Evolutionary conservation across 352 stramenopile species (phyloP).

Genomic region (Pythium plurisporium): DNA sequence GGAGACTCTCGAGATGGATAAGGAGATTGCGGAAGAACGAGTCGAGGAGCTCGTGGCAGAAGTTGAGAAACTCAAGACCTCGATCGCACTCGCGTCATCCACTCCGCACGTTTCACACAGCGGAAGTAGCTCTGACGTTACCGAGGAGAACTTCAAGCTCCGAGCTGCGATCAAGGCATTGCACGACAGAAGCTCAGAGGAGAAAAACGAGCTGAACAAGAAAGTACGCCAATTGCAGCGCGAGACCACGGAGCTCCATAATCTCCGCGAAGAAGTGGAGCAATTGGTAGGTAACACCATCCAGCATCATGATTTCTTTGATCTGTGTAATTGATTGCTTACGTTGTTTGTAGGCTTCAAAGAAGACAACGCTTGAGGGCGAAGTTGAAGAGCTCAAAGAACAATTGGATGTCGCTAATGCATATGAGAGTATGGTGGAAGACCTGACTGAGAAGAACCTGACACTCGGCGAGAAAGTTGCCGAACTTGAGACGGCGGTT

Average conservation of each 20-base stretch:
- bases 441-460: conserved; percentile 87
- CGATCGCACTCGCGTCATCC: conserved; percentile 42
- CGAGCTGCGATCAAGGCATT: conserved; percentile 77
- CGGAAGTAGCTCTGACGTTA: conserved; percentile 33
- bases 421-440: conserved; percentile 88
- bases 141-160: conserved; percentile 83
- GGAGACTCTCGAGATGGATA: conserved; percentile 86
- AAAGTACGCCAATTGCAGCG: conserved; percentile 71
- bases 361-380: conserved; percentile 46
- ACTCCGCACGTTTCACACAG: conserved; percentile 38
- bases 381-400: conserved; percentile 86
- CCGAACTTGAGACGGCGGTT: conserved; percentile 67
- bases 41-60: conserved; percentile 69
- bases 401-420: conserved; percentile 79
- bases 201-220: conserved; percentile 81
- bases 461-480: conserved; percentile 73
- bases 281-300: conserved; percentile 35
- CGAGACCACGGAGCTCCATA: conserved; percentile 62
- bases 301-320: background rate
- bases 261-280: conserved; percentile 68
- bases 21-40: conserved; percentile 83
- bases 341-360: conserved; percentile 32
- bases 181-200: conserved; percentile 69
- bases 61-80: conserved; percentile 69
- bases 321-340: background rate